phyloP scores from a whole-genome alignment of 139 green algal genomes.

The Haematococcus lacustris region DNA sequence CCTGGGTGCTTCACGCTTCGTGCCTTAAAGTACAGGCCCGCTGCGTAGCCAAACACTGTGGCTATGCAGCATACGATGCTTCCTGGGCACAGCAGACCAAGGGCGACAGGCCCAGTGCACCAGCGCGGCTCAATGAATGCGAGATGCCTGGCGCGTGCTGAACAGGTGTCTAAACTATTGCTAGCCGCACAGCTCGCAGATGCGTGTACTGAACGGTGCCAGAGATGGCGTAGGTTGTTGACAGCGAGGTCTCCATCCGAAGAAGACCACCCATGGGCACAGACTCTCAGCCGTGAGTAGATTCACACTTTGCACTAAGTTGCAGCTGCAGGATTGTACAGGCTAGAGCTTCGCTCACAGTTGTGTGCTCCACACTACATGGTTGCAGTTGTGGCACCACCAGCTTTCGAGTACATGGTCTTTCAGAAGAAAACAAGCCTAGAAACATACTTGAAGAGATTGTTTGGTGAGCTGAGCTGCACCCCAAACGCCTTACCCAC shows the following conservation, averaged over 20 bases:
- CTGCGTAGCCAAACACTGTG: no score
- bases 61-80: no score
- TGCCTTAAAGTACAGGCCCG: no score
- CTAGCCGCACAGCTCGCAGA: no score
- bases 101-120: no score
- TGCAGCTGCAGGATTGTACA: not conserved
- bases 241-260: slow-evolving; percentile 52
- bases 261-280: slow-evolving; percentile 61
- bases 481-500: not conserved
- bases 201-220: no score
- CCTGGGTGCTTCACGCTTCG: no score
- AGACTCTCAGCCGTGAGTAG: slow-evolving; percentile 53
- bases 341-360: not conserved
- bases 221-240: not conserved
- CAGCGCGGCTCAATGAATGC: no score
- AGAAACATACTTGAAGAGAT: slow-evolving; percentile 99
- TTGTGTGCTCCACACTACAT: not conserved
- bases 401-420: slow-evolving; percentile 57
- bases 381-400: slow-evolving; percentile 65
- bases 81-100: no score
- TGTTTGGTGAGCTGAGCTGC: slow-evolving; percentile 67
- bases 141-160: no score
- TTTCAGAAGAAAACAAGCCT: slow-evolving; percentile 79
- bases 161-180: no score
- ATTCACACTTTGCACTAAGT: not conserved